A percentile compares a stretch with the other conserved stretches of the same genome.
phyloP scores from a whole-genome alignment of 441 rosid genomes.

The Eutrema salsugineum region DNA sequence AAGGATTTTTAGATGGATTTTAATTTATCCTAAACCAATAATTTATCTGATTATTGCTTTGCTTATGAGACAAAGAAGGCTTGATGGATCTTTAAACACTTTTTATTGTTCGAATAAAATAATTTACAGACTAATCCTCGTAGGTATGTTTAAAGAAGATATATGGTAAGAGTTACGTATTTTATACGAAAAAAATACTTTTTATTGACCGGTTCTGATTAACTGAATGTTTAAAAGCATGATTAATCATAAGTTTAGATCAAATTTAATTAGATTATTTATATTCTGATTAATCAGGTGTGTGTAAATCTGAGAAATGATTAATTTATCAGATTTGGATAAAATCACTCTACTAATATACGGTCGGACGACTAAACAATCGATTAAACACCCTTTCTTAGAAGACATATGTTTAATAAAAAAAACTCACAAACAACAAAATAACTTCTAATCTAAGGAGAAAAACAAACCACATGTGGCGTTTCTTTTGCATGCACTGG shows the following conservation, averaged over 20 bases:
- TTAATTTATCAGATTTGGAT: not conserved
- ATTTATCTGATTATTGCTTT: not conserved
- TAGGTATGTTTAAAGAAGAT: not conserved
- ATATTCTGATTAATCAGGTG: not conserved
- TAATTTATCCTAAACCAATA: not conserved
- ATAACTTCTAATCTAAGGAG: not conserved
- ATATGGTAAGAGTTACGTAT: not conserved
- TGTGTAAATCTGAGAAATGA: conserved; percentile 4
- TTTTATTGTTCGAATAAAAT: not conserved
- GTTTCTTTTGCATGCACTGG: conserved; percentile 3
- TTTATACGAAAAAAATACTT: not conserved
- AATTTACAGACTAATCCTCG: not conserved
- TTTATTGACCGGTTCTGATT: not conserved
- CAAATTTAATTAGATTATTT: not conserved
- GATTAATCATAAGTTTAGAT: not conserved
- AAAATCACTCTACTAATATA: not conserved
- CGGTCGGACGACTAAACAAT: not conserved
- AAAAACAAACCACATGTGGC: not conserved
- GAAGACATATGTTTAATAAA: not conserved
- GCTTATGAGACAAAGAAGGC: no score
- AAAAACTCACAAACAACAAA: not conserved
- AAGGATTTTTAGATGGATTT: not conserved
- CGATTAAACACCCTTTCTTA: not conserved
- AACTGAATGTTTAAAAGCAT: not conserved
- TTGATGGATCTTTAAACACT: not conserved